Evolutionary conservation across 805 yeast species (phyloP), one percentile per base, ranked within the genome.

Genomic region (Cyberlindnera mrakii): DNA sequence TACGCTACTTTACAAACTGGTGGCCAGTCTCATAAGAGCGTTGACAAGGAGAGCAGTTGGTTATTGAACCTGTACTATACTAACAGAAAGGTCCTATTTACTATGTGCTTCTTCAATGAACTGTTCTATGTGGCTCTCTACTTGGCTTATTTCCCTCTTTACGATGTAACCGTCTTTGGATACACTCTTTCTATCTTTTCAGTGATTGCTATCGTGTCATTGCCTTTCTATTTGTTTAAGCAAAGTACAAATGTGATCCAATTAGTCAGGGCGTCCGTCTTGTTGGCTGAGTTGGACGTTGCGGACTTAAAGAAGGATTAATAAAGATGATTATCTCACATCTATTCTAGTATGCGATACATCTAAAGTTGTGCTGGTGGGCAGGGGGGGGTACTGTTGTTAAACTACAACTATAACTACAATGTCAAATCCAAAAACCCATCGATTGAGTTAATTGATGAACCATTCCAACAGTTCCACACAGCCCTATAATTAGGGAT

Each of bases 51-150:
- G 52, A 74, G 80, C 29, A 81, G 85, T 49, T 74, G 79, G 71
- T 71, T 93, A 44, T 72, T 93, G 60, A 78, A 82, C 53, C 72
- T 91, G 50, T 93, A 93, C 72, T 93, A 93, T 68, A 85, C 88
- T 46, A 85, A 87, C 70, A 78, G 88, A 57, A 77, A 62, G 15
- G 95, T 93, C 16, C 71, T 93, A 49, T 93, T 93, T 66, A 64
- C 80, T 18, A 90, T 93, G 49, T 93, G 99, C 65, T 87, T 93
- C 20, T 85, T 90, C 49, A 93, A 93, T 66, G 99, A 93, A 68
- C 64, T 88, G 41, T 95, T 93, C 63, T 95, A 86, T 61, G 85
- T 90, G 60, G 96, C 96, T 2, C 62, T 90, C 39, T 93, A 93
- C 63, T 71, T 91, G 61, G 78, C 76, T 60, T 76, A 82, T 49